Evolutionary conservation across 306 rosid genomes (phyloP), one percentile per base, ranked within the genome.

Genomic region (Mucuna pruriens): DNA sequence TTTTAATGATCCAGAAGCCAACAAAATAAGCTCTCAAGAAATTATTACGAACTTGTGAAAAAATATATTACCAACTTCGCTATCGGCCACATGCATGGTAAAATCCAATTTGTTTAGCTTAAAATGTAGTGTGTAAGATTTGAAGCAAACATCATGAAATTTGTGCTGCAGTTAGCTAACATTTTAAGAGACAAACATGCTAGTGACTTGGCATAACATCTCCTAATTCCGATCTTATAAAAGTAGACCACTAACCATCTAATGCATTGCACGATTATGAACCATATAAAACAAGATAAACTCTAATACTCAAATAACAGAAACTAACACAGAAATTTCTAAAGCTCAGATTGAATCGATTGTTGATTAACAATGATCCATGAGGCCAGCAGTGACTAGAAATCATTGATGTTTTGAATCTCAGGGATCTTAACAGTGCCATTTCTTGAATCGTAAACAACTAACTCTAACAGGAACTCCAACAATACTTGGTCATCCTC

Each of bases 401-500:
- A n/a, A n/a, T 42, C 13, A 2, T 1, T 4, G 40, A 12, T 9
- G n/a, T 39, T 22, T 36, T 25, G 51, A 71, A 82, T 34, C 11
- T 20, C 66, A n/a, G 54, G 51, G 16, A 5, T 2, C 58, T 36
- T 26, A 19, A 79, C 52, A 31, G 77, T 5, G 9, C 23, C 20
- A 44, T n/a, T 17, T 74, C 54, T 86, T 2, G 69, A 10, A 73
- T 49, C 19, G 34, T 86, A 86, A 48, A 80, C 36, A 75, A 17
- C 20, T 20, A 75, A 60, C 1, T 9, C 2, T 2, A 15, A 7
- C n/a, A 0, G 0, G 8, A 0, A 10, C 55, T 54, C 29, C 34
- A 75, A n/a, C 58, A 86, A 26, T 22, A 86, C 11, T 76, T 75
- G 62, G 6, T 75, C 86, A 63, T 51, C 77, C 16, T 76, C 82